Evolutionary conservation across 768 basidiomycete genomes (phyloP).

Genomic region (Suillus variegatus): DNA sequence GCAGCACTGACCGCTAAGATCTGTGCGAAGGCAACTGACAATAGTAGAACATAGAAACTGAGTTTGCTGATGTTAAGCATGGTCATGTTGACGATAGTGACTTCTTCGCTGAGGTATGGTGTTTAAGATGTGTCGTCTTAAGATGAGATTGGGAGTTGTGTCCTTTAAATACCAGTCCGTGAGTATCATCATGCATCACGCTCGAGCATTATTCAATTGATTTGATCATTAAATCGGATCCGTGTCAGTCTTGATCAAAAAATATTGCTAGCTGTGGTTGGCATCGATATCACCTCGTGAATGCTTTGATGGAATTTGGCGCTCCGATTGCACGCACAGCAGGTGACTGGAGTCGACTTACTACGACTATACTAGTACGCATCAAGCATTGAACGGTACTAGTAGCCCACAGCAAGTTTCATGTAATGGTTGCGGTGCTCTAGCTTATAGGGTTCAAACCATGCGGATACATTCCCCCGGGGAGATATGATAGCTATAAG

Average conservation of each 20-base stretch:
- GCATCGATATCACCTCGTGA: too few relatives aligned
- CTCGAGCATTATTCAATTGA: neutral
- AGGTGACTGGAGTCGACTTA: neutral
- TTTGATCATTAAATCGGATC: neutral
- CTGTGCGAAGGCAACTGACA: neutral
- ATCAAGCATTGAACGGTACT: too few relatives aligned
- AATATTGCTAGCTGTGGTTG: neutral
- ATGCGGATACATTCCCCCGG: neutral
- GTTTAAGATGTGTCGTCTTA: neutral
- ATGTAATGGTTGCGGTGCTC: neutral
- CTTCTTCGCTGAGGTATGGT: neutral
- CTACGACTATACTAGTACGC: neutral
- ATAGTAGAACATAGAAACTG: neutral
- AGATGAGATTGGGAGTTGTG: neutral
- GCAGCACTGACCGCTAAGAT: neutral
- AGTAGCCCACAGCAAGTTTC: neutral
- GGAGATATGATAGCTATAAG: too few relatives aligned
- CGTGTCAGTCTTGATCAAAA: neutral
- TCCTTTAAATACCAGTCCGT: neutral
- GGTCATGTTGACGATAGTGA: neutral
- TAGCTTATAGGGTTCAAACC: neutral
- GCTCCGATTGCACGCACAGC: neutral
- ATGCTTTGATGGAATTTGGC: neutral
- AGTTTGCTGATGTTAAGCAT: neutral
- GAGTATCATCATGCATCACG: neutral